Evolutionary conservation across 2,329 filamentous ascomycete species (phyloP), one percentile per base, ranked within the genome.

Genomic region (Diaporthe longicolla): DNA sequence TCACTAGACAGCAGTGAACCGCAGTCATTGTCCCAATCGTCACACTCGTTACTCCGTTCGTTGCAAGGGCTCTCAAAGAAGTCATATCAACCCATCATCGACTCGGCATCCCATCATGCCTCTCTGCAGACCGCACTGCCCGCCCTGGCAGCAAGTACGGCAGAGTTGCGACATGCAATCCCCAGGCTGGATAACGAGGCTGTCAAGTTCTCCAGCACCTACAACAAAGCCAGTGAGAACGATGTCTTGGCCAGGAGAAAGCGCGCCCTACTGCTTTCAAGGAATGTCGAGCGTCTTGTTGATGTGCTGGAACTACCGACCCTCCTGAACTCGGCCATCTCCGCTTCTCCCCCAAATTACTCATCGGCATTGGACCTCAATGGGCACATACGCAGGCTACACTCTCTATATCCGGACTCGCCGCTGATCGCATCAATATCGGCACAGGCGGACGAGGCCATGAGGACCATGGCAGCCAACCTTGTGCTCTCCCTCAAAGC

Each of bases 231-330:
- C 72, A 89, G 89, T 70, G 91, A 93, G 75, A 93, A 91, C 77
- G 89, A 91, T 66, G 87, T 94, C 0, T 87, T 98, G 37, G 91
- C 92, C 68, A 86, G 92, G 35, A 90, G 97, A 77, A 94, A 94
- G 79, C 92, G 93, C 80, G 93, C 94, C 0, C 89, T 98, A 80
- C 88, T 97, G 29, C 87, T 98, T 21, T 91, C 94, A 24, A 90
- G 94, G 63, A 98, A 98, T 81, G 93, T 96, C 37, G 96, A 98
- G 82, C 91, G 96, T 72, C 88, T 98, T 4, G 93, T 95, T 40
- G 95, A 98, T 81, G 92, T 98, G 43, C 90, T 99, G 74, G 96
- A 98, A 79, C 89, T 99, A 40, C 97, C 97, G 0, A 92, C 93
- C 0, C 86, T 98, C 45, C 89, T 99, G 19, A 93, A 94, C 17